Conservation (phyloP, 2,329 filamentous ascomycete species). For the Raffaelea ambrosiae region DNA sequence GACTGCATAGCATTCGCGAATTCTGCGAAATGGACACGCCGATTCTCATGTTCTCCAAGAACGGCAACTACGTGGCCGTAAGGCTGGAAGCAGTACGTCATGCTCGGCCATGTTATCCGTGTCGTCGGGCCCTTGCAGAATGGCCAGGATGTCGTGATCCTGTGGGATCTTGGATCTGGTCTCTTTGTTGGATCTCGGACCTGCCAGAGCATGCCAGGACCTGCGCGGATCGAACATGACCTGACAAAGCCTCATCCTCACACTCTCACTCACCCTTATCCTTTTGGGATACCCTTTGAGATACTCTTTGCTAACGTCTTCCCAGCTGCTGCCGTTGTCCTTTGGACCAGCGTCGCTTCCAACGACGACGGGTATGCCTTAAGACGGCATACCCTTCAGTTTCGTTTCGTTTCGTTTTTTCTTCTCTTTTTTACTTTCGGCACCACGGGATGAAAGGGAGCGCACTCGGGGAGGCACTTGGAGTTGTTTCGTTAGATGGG, state of each 20-base stretch:
- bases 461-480: too few species aligned
- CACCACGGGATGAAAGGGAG: too few species aligned
- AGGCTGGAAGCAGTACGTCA: conserved; percentile 55
- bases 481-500: not conserved
- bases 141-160: too few species aligned
- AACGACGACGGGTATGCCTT: not conserved
- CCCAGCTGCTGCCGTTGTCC: conserved; percentile 56
- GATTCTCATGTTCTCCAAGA: conserved; percentile 86
- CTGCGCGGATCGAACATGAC: too few species aligned
- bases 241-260: too few species aligned
- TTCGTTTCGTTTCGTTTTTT: not conserved
- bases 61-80: conserved; percentile 62
- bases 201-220: too few species aligned
- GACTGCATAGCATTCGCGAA: conserved; percentile 56
- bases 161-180: too few species aligned
- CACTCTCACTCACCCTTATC: too few species aligned
- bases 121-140: too few species aligned
- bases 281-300: too few species aligned
- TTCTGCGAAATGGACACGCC: conserved; percentile 63
- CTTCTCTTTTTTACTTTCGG: not conserved
- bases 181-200: too few species aligned
- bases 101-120: not conserved
- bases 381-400: too few species aligned
- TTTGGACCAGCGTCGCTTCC: conserved; percentile 55
- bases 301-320: conserved; percentile 8